A percentile compares a stretch with the other conserved stretches of the same genome.
These are phyloP conservation scores for Hirschioporus abietinus DNA, from an alignment of 768 basidiomycete genomes.

Conservation along the genomic window DNA sequence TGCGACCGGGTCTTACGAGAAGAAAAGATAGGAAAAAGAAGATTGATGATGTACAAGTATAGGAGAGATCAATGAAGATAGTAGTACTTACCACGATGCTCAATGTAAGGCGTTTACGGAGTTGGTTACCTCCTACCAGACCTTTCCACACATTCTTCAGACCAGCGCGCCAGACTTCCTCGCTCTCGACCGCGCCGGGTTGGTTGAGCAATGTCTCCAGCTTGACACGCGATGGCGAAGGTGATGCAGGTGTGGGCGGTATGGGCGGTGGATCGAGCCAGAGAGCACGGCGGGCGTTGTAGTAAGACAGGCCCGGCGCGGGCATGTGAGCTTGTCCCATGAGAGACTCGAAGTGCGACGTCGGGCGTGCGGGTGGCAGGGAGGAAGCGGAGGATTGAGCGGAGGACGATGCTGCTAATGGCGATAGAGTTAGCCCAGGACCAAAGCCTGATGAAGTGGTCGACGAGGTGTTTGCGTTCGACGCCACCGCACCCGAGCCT, in stretches of 20 bases:
- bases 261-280: constrained; percentile 41
- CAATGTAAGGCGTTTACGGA: constrained; percentile 62
- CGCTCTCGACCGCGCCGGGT: constrained; percentile 42
- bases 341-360: constrained; percentile 34
- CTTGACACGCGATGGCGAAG: constrained; percentile 31
- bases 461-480: not conserved
- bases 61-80: not conserved
- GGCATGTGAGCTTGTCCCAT: constrained; percentile 40
- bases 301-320: constrained; percentile 59
- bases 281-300: constrained; percentile 52
- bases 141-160: constrained; percentile 61
- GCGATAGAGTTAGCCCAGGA: too few species aligned
- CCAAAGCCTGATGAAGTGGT: not conserved
- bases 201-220: constrained; percentile 45
- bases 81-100: constrained; percentile 45
- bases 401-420: too few species aligned
- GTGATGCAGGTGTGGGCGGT: constrained; percentile 24
- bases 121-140: constrained; percentile 49
- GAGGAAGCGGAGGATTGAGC: too few species aligned
- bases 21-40: not conserved
- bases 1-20: not conserved
- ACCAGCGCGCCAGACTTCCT: constrained; percentile 51
- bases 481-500: not conserved
- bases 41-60: not conserved
- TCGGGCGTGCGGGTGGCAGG: too few species aligned